These are phyloP conservation scores for Citrus hindsii DNA, from an alignment of 345 rosid species.

Conservation along the genomic window DNA sequence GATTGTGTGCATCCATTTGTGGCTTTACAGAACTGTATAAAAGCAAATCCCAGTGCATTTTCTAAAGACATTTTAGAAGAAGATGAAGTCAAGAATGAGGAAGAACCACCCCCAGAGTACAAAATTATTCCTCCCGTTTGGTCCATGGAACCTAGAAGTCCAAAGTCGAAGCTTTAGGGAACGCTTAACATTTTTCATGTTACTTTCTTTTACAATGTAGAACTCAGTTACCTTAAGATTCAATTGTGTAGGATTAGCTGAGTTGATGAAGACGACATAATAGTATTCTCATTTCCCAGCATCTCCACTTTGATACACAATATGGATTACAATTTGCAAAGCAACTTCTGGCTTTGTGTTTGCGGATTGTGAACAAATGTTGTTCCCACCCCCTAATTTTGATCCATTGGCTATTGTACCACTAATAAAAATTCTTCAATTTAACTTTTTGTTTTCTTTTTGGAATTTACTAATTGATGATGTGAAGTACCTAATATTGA, in stretches of 20 bases:
- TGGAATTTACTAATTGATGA: too few relatives aligned
- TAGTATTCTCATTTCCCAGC: background rate
- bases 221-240: background rate
- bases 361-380: too few relatives aligned
- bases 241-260: background rate
- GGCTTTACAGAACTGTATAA: constrained; percentile 80
- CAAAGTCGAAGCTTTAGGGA: constrained; percentile 50
- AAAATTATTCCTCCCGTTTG: constrained; percentile 64
- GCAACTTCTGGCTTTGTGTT: background rate
- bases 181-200: background rate
- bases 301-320: background rate
- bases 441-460: too few relatives aligned
- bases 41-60: constrained; percentile 71
- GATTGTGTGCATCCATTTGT: constrained; percentile 81
- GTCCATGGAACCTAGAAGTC: constrained; percentile 46
- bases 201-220: background rate
- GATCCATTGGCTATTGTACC: too few relatives aligned
- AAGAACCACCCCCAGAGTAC: constrained; percentile 48
- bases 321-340: background rate
- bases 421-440: too few relatives aligned
- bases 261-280: background rate
- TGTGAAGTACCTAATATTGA: too few relatives aligned
- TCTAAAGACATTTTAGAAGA: constrained; percentile 48
- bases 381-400: too few relatives aligned
- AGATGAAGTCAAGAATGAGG: constrained; percentile 38